A percentile compares a stretch with the other conserved stretches of the same genome.
Evolutionary conservation across 805 yeast species (phyloP).

Genomic region (Maudiozyma pseudohumilis): DNA sequence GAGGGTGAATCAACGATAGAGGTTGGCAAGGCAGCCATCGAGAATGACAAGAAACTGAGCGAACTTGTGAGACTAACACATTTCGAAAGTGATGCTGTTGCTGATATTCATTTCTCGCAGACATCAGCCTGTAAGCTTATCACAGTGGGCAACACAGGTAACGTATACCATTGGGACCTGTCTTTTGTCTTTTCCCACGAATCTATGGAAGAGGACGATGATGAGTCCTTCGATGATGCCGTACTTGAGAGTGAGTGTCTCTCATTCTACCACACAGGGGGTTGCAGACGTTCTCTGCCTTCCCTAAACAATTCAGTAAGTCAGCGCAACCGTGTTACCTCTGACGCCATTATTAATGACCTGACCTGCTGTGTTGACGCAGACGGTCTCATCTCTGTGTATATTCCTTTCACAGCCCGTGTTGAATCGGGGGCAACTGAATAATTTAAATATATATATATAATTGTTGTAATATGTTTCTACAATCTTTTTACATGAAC

Average conservation of each 20-base stretch:
- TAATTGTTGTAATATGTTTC: not conserved
- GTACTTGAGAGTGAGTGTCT: constrained; percentile 15
- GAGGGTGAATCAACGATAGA: constrained; percentile 8
- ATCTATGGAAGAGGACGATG: constrained; percentile 34
- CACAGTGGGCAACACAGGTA: constrained; percentile 24
- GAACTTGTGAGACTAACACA: constrained; percentile 17
- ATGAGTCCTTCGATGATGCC: constrained; percentile 19
- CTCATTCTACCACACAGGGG: constrained; percentile 25
- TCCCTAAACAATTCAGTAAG: constrained; percentile 1
- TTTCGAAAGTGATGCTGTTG: constrained; percentile 19
- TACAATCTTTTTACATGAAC: not conserved
- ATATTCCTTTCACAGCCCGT: constrained; percentile 21
- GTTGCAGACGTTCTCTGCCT: constrained; percentile 19
- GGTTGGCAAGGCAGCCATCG: not conserved
- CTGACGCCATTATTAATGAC: constrained; percentile 20
- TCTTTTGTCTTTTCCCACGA: constrained; percentile 29
- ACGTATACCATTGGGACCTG: constrained; percentile 28
- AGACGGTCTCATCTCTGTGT: constrained; percentile 23
- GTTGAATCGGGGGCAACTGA: constrained; percentile 12
- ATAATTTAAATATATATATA: constrained; percentile 3
- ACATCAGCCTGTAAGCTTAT: constrained; percentile 20
- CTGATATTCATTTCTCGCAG: constrained; percentile 18
- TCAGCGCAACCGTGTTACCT: constrained; percentile 17
- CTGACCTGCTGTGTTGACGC: constrained; percentile 21
- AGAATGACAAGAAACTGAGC: constrained; percentile 2